Percentiles rank a stretch among this genome's conserved stretches.
Evolutionary conservation across 441 rosid species (phyloP).

Genomic region (Macaranga tanarius): DNA sequence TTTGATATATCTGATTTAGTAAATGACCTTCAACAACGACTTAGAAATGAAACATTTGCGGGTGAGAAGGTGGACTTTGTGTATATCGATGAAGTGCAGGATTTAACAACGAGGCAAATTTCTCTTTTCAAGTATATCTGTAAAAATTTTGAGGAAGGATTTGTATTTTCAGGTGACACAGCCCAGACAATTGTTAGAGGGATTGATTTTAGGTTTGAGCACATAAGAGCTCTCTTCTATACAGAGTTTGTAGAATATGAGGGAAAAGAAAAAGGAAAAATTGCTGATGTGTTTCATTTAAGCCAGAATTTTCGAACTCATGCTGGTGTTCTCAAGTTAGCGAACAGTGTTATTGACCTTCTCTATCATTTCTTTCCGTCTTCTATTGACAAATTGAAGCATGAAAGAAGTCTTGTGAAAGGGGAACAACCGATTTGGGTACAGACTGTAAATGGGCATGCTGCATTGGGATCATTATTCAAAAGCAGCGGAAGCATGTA

Average conservation of each 20-base stretch:
- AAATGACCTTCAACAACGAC: constrained; percentile 45
- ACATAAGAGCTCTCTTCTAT: constrained; percentile 35
- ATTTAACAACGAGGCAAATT: constrained; percentile 59
- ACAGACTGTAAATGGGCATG: constrained; percentile 35
- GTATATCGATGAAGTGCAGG: constrained; percentile 66
- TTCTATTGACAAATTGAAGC: constrained; percentile 38
- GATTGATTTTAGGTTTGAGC: constrained; percentile 37
- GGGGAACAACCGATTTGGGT: constrained; percentile 50
- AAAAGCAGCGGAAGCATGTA: constrained; percentile 24
- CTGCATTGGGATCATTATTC: constrained; percentile 33
- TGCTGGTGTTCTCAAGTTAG: constrained; percentile 52
- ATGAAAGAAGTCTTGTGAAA: constrained; percentile 42
- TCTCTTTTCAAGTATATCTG: constrained; percentile 48
- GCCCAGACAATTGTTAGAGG: constrained; percentile 50
- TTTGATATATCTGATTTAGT: constrained; percentile 59
- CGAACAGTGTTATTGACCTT: constrained; percentile 51
- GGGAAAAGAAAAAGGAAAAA: constrained; percentile 36
- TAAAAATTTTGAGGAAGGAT: constrained; percentile 47
- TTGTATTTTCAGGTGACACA: constrained; percentile 54
- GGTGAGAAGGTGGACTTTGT: constrained; percentile 46
- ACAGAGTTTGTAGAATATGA: constrained; percentile 36
- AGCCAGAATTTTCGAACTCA: constrained; percentile 63
- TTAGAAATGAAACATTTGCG: constrained; percentile 25
- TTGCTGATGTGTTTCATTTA: constrained; percentile 41
- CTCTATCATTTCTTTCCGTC: constrained; percentile 44